Conservation (phyloP, 768 basidiomycete genomes). For the Suillus fuscotomentosus region DNA sequence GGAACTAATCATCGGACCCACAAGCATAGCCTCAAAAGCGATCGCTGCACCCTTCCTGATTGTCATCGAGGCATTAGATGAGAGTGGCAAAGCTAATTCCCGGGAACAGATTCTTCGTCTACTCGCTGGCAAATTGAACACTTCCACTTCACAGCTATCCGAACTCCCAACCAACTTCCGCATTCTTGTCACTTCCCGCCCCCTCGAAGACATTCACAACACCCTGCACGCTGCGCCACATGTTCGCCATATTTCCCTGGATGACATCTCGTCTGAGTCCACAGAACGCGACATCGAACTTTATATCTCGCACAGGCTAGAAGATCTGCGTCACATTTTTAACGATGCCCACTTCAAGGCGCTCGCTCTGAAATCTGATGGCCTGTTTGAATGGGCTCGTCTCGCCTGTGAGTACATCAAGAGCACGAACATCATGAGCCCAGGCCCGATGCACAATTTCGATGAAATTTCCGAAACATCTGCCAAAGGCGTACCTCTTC, state of each 20-base stretch:
- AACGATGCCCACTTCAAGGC: neutral
- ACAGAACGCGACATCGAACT: constrained; percentile 6
- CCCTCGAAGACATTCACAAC: constrained; percentile 3
- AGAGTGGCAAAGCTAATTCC: constrained; percentile 6
- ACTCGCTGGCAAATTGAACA: neutral
- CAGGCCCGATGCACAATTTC: neutral
- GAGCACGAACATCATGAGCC: neutral
- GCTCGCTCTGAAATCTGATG: constrained; percentile 5
- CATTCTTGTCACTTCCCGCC: constrained; percentile 18
- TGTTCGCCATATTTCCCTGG: constrained; percentile 1
- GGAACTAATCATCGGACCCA: constrained; percentile 15
- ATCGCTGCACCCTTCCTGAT: constrained; percentile 21
- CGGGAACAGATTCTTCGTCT: constrained; percentile 14
- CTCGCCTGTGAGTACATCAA: constrained; percentile 7
- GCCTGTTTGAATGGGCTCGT: constrained; percentile 11
- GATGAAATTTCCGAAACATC: no score
- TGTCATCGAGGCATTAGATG: constrained; percentile 25
- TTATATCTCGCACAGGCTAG: constrained; percentile 2
- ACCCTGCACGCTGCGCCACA: constrained; percentile 5
- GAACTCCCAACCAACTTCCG: constrained; percentile 9
- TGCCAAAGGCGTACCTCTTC: no score
- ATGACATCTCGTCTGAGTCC: neutral
- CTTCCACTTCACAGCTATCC: neutral
- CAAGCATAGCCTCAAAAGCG: neutral
- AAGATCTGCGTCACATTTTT: neutral